Evolutionary conservation across 73 alveolate genomes (phyloP).

Genomic region (Stentor coeruleus): DNA sequence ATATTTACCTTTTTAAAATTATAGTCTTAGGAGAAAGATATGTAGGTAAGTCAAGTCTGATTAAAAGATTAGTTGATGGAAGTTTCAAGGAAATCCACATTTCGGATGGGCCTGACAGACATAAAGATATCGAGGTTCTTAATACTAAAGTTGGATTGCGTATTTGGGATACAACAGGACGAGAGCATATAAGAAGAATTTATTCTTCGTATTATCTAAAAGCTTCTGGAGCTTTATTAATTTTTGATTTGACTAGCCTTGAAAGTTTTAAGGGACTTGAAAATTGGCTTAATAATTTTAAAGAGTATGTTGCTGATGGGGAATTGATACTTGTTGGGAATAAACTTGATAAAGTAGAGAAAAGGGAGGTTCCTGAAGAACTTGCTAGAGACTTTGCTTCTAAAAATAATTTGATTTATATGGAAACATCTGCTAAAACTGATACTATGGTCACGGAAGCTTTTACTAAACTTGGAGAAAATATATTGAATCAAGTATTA

Average conservation of each 20-base stretch:
- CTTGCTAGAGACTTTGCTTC: conserved; percentile 22
- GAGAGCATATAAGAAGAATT: not conserved
- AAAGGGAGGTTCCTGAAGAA: conserved; percentile 26
- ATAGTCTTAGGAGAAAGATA: not conserved
- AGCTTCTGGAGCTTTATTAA: conserved; percentile 57
- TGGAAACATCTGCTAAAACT: conserved; percentile 24
- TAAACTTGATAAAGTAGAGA: conserved; percentile 18
- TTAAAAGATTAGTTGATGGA: not conserved
- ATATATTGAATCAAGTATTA: not conserved
- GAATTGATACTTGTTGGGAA: conserved; percentile 27
- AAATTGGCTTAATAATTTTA: conserved; percentile 65
- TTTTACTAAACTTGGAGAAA: conserved; percentile 11
- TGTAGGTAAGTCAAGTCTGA: conserved; percentile 14
- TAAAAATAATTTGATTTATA: not conserved
- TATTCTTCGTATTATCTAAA: conserved; percentile 60
- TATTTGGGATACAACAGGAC: conserved; percentile 26
- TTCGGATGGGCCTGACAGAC: not conserved
- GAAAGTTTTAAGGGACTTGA: conserved; percentile 55
- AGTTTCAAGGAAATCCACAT: not conserved
- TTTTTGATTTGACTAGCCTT: conserved; percentile 57
- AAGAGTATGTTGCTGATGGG: conserved; percentile 40
- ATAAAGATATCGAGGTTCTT: not conserved
- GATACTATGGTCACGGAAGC: not conserved
- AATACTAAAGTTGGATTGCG: not conserved
- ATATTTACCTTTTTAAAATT: not conserved